Base-by-base conservation (phyloP, 805 yeast genomes). In the Candida yuanshanica region DNA sequence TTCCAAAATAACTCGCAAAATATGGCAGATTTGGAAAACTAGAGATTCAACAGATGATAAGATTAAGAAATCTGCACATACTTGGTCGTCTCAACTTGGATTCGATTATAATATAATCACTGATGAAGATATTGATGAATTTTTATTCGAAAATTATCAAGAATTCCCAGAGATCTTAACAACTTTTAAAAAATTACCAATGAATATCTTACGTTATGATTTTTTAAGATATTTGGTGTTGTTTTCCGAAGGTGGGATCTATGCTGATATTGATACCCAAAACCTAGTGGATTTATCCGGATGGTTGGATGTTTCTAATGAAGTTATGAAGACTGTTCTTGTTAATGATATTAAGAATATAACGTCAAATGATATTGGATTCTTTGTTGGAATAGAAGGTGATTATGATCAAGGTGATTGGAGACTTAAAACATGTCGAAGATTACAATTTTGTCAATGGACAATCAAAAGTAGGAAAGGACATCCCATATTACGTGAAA, bases 391-490 rank as follows among this genome's bases (percentile, higher is more conserved):
- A 7, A 64, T 79, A 32, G 83, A 78, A 48, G 69, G 70, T 36
- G 84, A 78, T 52, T 61, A 72, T 37, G 72, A 68, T 42, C 65
- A 65, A 25, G 68, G 71, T 31, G 68, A 76, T 51, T 79, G 83
- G 83, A 68, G 69, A 48, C 64, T 66, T 44, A 70, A 73, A 49
- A 63, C 68, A 50, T 67, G 70, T 20, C 64, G 83, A 55, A 65
- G 83, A 51, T 58, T 79, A 34, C 83, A 79, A 53, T 75, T 78
- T 51, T 78, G 80, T 38, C 83, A 79, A 52, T 79, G 81, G 70
- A 70, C 80, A 10, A 64, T 79, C 39, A 79, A 76, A 56, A 66
- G 79, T 25, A 78, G 75, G 51, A 75, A 77, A 4, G 79, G 81
- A n/a, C 83, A 79, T 54, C 83, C 83, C 7, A 63, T 78, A 12